A percentile compares a stretch with the other conserved stretches of the same genome.
phyloP scores from a whole-genome alignment of 495 filamentous ascomycete species.

The Podospora tetraspora region DNA sequence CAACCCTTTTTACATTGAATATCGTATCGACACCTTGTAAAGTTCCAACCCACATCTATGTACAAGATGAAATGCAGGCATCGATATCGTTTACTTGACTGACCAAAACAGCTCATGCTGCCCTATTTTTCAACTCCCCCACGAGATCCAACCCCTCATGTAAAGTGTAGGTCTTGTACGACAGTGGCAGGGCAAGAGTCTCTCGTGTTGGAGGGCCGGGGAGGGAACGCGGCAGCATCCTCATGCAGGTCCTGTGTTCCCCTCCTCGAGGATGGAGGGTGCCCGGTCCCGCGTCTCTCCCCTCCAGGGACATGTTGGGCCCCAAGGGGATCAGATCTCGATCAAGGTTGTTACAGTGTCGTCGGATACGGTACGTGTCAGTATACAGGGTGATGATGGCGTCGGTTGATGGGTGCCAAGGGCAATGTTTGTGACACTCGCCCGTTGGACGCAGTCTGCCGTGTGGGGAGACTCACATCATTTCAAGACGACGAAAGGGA shows the following conservation, averaged over 20 bases:
- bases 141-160: background rate
- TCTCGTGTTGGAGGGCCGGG: conserved; percentile 1
- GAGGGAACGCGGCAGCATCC: background rate
- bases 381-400: background rate
- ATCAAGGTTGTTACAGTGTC: background rate
- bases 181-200: background rate
- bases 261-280: background rate
- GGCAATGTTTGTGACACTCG: background rate
- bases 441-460: background rate
- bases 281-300: background rate
- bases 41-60: no score
- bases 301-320: no score
- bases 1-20: no score
- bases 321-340: background rate
- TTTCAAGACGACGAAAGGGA: background rate
- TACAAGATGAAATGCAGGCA: no score
- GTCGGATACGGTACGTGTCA: background rate
- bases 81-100: background rate
- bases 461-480: background rate
- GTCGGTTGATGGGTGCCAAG: background rate
- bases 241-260: conserved; percentile 6
- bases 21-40: no score
- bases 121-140: background rate
- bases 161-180: background rate
- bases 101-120: background rate